Evolutionary conservation across 192 early-diverging fungal genomes (phyloP).

Genomic region (Paraglomus occultum): DNA sequence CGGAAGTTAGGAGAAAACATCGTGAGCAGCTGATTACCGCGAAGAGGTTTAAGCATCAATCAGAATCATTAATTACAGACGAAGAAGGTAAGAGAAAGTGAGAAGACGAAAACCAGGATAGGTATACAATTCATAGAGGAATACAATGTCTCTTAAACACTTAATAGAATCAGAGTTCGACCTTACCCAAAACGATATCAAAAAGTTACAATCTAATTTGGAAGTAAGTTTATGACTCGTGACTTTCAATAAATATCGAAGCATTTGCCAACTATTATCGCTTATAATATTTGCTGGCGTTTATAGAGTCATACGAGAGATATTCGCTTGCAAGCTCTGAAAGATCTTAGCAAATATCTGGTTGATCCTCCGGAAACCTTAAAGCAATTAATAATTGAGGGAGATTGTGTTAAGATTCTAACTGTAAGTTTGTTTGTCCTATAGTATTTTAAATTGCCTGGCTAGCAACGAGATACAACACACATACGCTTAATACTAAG

Average conservation of each 20-base stretch:
- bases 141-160: neutral
- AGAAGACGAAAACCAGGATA: neutral
- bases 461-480: neutral
- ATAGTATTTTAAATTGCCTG: neutral
- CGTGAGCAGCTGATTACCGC: slow-evolving; percentile 69
- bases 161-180: slow-evolving; percentile 22
- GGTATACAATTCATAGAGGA: neutral
- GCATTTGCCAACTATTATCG: neutral
- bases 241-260: neutral
- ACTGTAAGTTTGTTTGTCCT: neutral
- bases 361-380: slow-evolving; percentile 29
- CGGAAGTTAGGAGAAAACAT: slow-evolving; percentile 58
- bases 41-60: slow-evolving; percentile 56
- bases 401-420: slow-evolving; percentile 20
- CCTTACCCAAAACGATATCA: slow-evolving; percentile 24
- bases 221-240: neutral
- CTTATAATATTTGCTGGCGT: neutral
- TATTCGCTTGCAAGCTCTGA: slow-evolving; percentile 14
- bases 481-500: neutral
- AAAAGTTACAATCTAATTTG: slow-evolving; percentile 20
- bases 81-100: slow-evolving; percentile 23
- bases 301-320: slow-evolving; percentile 18
- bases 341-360: slow-evolving; percentile 22
- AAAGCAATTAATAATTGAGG: slow-evolving; percentile 20
- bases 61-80: slow-evolving; percentile 27